Conservation (phyloP, 768 basidiomycete genomes). For the Chalciporus pseudorubinellus region DNA sequence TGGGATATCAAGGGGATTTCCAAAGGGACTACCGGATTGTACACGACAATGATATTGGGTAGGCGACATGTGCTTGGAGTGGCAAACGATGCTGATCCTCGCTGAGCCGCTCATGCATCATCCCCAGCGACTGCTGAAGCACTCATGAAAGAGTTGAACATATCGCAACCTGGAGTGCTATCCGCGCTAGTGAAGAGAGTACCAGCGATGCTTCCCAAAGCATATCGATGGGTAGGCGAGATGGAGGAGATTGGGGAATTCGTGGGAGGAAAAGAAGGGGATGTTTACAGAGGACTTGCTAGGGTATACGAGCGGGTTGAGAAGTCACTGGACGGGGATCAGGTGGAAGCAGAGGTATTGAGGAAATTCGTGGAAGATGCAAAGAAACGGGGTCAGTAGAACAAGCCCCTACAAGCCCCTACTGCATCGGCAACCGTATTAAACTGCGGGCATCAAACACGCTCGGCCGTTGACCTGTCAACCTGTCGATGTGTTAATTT, state of each 20-base stretch:
- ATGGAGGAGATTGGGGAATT: conserved; percentile 63
- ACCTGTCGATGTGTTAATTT: background rate
- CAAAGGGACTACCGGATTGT: conserved; percentile 53
- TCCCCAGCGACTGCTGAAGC: conserved; percentile 63
- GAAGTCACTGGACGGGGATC: conserved; percentile 36
- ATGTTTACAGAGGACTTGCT: conserved; percentile 49
- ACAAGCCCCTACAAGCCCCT: background rate
- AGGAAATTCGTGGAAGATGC: conserved; percentile 47
- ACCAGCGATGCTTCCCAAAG: conserved; percentile 57
- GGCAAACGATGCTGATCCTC: background rate
- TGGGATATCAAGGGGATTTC: conserved; percentile 44
- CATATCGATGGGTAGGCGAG: conserved; percentile 61
- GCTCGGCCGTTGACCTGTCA: background rate
- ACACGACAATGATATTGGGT: conserved; percentile 58
- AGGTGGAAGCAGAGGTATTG: conserved; percentile 40
- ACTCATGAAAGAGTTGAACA: conserved; percentile 46
- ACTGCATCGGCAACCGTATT: background rate
- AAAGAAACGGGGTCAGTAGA: conserved; percentile 19
- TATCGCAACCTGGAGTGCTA: conserved; percentile 46
- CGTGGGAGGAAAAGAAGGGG: conserved; percentile 44
- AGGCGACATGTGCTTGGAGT: conserved; percentile 10
- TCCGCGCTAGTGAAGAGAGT: conserved; percentile 38
- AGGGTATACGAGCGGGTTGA: conserved; percentile 45
- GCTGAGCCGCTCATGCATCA: conserved; percentile 49
- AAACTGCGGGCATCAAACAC: no score